These are phyloP conservation scores for Neofusicoccum parvum DNA, from an alignment of 2,329 filamentous ascomycete species.

Conservation along the genomic window DNA sequence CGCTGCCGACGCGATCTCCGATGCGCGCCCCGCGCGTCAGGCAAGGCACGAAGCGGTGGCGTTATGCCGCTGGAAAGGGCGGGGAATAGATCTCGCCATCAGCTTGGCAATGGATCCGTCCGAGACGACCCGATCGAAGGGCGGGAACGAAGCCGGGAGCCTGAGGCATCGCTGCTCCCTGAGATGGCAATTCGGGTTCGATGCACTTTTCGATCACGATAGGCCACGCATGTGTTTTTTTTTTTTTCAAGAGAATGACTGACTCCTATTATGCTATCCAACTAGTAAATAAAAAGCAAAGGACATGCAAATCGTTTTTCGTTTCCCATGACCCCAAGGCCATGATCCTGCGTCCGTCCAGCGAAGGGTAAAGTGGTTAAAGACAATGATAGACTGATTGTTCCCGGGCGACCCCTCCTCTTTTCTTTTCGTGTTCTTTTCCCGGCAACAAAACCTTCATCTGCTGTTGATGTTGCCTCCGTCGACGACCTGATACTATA, in stretches of 20 bases:
- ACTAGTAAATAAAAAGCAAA: background rate
- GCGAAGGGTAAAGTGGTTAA: background rate
- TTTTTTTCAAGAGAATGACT: background rate
- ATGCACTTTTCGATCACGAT: background rate
- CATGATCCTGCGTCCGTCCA: background rate
- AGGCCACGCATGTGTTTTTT: background rate
- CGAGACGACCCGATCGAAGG: too few species aligned
- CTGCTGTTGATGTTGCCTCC: background rate
- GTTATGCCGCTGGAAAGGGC: too few species aligned
- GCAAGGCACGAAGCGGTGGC: background rate
- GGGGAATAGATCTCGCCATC: too few species aligned
- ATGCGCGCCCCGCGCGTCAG: background rate
- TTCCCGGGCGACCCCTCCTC: background rate
- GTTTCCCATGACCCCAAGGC: background rate
- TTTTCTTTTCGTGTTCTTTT: background rate
- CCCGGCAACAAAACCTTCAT: too few species aligned
- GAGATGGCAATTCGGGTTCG: too few species aligned
- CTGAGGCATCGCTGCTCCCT: too few species aligned
- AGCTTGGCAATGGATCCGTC: too few species aligned
- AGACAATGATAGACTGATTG: too few species aligned
- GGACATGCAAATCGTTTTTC: background rate
- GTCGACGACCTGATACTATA: background rate
- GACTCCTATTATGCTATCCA: constrained; percentile 18
- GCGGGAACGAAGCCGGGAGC: too few species aligned
- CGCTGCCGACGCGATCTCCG: background rate